A percentile compares a stretch with the other conserved stretches of the same genome.
Conservation (phyloP, 1,284 basidiomycete genomes). For the Testicularia cyperi region DNA sequence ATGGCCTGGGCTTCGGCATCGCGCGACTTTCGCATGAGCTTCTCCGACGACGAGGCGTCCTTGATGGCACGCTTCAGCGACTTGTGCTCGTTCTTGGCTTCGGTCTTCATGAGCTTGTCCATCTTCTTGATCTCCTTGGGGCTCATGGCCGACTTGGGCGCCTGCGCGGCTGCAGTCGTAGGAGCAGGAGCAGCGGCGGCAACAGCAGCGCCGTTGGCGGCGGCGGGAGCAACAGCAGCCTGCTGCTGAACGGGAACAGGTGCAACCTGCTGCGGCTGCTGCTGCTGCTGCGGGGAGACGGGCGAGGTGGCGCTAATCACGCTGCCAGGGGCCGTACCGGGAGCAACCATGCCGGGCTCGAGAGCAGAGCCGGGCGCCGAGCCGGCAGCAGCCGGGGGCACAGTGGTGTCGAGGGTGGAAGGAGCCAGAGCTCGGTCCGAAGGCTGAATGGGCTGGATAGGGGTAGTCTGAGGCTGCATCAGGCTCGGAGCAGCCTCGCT, state of each 20-base stretch:
- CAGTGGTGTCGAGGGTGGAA: slow-evolving; percentile 23
- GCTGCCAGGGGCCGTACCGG: slow-evolving; percentile 10
- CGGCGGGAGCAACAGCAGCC: slow-evolving; percentile 7
- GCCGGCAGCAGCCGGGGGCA: slow-evolving; percentile 14
- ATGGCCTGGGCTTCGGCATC: slow-evolving; percentile 46
- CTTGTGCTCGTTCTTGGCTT: slow-evolving; percentile 52
- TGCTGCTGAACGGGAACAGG: slow-evolving; percentile 7
- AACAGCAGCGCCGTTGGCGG: slow-evolving; percentile 2
- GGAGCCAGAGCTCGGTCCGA: slow-evolving; percentile 10
- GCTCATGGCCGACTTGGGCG: slow-evolving; percentile 25
- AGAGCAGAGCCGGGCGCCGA: slow-evolving; percentile 4
- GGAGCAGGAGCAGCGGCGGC: slow-evolving; percentile 11
- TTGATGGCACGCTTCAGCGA: slow-evolving; percentile 48
- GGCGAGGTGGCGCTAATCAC: slow-evolving; percentile 2
- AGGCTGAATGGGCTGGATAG: slow-evolving; percentile 22
- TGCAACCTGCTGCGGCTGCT: slow-evolving; percentile 10
- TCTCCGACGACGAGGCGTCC: slow-evolving; percentile 42
- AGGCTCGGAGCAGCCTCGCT: slow-evolving; percentile 19
- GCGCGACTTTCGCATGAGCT: slow-evolving; percentile 47
- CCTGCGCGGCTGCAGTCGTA: slow-evolving; percentile 13
- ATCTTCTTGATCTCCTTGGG: slow-evolving; percentile 52
- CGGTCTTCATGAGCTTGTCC: slow-evolving; percentile 52
- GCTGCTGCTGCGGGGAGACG: background rate
- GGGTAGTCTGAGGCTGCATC: slow-evolving; percentile 15
- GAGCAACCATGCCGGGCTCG: slow-evolving; percentile 7